phyloP scores from a whole-genome alignment of 768 basidiomycete genomes.

The Daedaleopsis sinensis region DNA sequence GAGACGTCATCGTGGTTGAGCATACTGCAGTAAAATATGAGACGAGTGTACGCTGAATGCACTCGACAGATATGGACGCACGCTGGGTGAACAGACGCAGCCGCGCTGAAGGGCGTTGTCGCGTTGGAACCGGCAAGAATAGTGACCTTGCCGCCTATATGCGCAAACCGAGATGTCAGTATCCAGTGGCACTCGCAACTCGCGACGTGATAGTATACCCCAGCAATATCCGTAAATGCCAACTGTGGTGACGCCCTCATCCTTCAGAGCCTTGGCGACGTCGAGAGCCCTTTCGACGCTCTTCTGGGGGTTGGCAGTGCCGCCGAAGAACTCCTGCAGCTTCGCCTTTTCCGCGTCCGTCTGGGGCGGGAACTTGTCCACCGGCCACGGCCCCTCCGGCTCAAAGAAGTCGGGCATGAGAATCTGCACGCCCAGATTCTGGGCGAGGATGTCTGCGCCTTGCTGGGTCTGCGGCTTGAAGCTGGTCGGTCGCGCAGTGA shows the following conservation, averaged over 20 bases:
- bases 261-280: slow-evolving; percentile 46
- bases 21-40: slow-evolving; percentile 40
- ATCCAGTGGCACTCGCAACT: no score
- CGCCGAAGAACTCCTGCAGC: slow-evolving; percentile 61
- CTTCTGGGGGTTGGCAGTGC: slow-evolving; percentile 46
- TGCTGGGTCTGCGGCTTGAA: slow-evolving; percentile 67
- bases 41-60: neutral
- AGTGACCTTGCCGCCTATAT: slow-evolving; percentile 53
- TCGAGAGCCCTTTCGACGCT: slow-evolving; percentile 43
- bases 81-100: slow-evolving; percentile 62
- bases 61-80: slow-evolving; percentile 34
- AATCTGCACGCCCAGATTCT: slow-evolving; percentile 53
- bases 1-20: slow-evolving; percentile 52
- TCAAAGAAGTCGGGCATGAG: slow-evolving; percentile 74
- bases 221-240: slow-evolving; percentile 62
- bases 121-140: slow-evolving; percentile 41
- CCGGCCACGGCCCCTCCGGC: slow-evolving; percentile 50
- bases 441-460: slow-evolving; percentile 64
- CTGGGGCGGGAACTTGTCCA: slow-evolving; percentile 55
- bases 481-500: slow-evolving; percentile 26
- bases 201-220: no score
- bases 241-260: slow-evolving; percentile 45
- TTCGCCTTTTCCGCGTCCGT: slow-evolving; percentile 53
- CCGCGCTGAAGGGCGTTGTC: slow-evolving; percentile 48
- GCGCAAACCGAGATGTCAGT: neutral